phyloP scores from a whole-genome alignment of 257 asterid genomes.

The Anisodus acutangulus region DNA sequence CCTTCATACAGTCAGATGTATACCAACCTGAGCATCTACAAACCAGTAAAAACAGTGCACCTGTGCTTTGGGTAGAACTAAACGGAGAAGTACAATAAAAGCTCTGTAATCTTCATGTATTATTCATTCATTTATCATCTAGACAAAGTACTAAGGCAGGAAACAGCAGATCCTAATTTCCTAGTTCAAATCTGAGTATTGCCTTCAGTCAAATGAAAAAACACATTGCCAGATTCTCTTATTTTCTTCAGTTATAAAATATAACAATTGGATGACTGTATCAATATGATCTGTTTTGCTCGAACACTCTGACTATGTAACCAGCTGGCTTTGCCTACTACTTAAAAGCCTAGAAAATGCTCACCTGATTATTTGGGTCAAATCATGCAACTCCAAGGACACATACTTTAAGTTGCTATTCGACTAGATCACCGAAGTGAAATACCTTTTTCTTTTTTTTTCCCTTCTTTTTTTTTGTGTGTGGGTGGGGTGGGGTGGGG shows the following conservation, averaged over 20 bases:
- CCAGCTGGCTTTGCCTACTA: not conserved
- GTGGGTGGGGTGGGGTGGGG: not conserved
- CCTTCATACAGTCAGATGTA: not conserved
- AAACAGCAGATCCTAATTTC: not conserved
- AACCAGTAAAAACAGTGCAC: not conserved
- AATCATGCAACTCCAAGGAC: conserved; percentile 19
- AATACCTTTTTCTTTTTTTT: not conserved
- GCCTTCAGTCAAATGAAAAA: conserved; percentile 8
- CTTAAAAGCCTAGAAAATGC: not conserved
- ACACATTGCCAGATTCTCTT: not conserved
- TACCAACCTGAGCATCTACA: not conserved
- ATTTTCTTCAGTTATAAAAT: conserved; percentile 12
- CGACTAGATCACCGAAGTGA: not conserved
- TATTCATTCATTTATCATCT: not conserved
- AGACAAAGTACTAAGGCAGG: not conserved
- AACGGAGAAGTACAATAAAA: not conserved
- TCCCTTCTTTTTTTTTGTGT: no score
- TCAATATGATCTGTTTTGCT: not conserved
- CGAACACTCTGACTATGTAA: not conserved
- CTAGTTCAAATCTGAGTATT: conserved; percentile 5
- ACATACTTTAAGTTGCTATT: conserved; percentile 8
- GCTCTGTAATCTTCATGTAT: not conserved
- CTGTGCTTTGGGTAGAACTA: not conserved
- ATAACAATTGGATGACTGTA: not conserved
- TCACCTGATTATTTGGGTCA: conserved; percentile 16